Percentiles rank a stretch among this genome's conserved stretches.
phyloP scores from a whole-genome alignment of 1,284 basidiomycete species.

The Leccinum idahoense region DNA sequence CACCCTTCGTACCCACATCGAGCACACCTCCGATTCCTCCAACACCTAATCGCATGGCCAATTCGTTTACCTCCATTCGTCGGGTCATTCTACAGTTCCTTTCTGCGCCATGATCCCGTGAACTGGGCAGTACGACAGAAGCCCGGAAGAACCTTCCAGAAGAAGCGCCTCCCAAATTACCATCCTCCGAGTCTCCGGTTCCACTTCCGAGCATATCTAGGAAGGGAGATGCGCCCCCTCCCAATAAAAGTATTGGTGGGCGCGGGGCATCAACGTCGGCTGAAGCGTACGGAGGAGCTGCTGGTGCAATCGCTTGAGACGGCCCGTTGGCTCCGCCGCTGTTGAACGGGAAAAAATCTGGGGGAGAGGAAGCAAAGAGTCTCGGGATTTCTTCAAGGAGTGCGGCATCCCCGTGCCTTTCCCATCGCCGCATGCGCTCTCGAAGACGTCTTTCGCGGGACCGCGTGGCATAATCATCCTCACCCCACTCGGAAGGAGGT shows the following conservation, averaged over 20 bases:
- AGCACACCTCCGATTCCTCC: constrained; percentile 68
- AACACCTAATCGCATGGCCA: constrained; percentile 75
- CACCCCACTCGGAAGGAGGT: constrained; percentile 48
- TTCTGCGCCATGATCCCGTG: constrained; percentile 55
- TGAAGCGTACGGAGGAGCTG: constrained; percentile 30
- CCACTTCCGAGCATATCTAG: constrained; percentile 24
- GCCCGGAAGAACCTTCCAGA: constrained; percentile 58
- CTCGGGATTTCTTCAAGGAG: constrained; percentile 59
- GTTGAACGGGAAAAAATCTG: constrained; percentile 9
- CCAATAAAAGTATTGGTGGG: constrained; percentile 52
- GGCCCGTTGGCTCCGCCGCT: background rate
- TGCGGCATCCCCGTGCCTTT: constrained; percentile 46
- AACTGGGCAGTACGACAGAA: constrained; percentile 69
- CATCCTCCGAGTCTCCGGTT: constrained; percentile 19
- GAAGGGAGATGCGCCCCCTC: constrained; percentile 28
- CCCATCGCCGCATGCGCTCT: constrained; percentile 67
- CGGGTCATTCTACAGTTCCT: constrained; percentile 53
- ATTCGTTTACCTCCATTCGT: constrained; percentile 70
- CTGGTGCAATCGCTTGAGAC: constrained; percentile 12
- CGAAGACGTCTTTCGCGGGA: constrained; percentile 65
- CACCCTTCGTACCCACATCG: constrained; percentile 27
- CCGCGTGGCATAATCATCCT: constrained; percentile 58
- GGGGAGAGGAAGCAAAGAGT: constrained; percentile 33
- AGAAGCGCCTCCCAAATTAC: constrained; percentile 7
- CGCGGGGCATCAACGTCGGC: constrained; percentile 31